Evolutionary conservation across 2,329 filamentous ascomycete genomes (phyloP), one percentile per base, ranked within the genome.

Genomic region (Beauveria pseudobassiana): DNA sequence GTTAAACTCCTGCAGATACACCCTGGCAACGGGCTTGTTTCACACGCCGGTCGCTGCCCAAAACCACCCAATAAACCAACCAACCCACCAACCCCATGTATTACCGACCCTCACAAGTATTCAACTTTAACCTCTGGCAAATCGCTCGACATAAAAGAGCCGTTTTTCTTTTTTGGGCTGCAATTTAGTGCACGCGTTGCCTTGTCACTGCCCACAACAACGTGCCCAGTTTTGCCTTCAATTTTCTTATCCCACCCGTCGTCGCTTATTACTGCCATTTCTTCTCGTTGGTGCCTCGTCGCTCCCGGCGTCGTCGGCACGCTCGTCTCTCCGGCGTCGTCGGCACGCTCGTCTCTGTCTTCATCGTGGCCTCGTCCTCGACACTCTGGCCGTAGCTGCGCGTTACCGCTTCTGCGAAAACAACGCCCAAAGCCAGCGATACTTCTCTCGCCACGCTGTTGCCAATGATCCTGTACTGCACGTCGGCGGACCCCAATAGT

Each of bases 391-490:
- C n/a, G 40, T 48, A 65, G 26, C 67, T 74, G 52, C 68, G 62
- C 2, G 60, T 66, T 70, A 72, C 74, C 0, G 87, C 87, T 64
- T 87, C 80, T 8, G 87, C 77, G 14, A 92, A 74, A 10, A 80
- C 76, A 5, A 89, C 68, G 0, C 90, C 90, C 1, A 92, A 70
- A 0, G 85, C 84, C 20, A 91, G 72, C 0, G 89, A 83, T 1
- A 90, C 82, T 26, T 84, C 82, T 9, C 89, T 77, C 3, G 89
- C 84, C 0, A 96, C 90, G 30, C 87, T 90, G 71, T 96, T 96
- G 0, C 91, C 91, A 0, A 93, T 78, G 22, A 90, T 83, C 60
- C 80, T 82, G 75, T 83, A 86, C 68, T 90, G 87, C 30, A 34
- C 1, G 85, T 75, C 0, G 43, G 10, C 0, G 80, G 59, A 68